Evolutionary conservation across 192 early-diverging fungal species (phyloP).

Genomic region (Haplosporangium gracile): DNA sequence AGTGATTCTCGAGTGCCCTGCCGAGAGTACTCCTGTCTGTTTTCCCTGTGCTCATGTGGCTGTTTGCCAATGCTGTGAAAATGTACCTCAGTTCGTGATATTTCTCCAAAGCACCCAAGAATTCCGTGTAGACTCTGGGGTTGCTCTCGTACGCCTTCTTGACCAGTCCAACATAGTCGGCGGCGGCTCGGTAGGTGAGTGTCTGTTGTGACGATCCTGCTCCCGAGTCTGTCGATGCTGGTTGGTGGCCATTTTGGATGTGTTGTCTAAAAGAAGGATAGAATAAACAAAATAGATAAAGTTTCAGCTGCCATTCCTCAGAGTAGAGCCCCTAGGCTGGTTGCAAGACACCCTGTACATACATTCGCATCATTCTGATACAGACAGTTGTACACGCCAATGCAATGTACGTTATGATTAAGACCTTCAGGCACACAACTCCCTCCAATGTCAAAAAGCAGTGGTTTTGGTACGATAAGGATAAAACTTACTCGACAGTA

Average conservation of each 20-base stretch:
- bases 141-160: slow-evolving; percentile 50
- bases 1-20: neutral
- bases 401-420: neutral
- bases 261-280: neutral
- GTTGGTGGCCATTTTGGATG: neutral
- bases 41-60: neutral
- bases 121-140: slow-evolving; percentile 48
- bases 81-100: slow-evolving; percentile 39
- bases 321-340: neutral
- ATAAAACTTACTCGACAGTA: slow-evolving; percentile 26
- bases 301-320: neutral
- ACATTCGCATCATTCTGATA: neutral
- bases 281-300: slow-evolving; percentile 1
- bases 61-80: neutral
- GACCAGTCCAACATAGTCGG: slow-evolving; percentile 48
- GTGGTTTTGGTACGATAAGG: neutral
- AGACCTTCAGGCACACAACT: neutral
- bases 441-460: too few relatives aligned
- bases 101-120: slow-evolving; percentile 39
- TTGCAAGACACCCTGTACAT: neutral
- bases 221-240: neutral
- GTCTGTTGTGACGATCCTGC: slow-evolving; percentile 26
- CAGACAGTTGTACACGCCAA: neutral
- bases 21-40: neutral
- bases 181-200: slow-evolving; percentile 37